Conservation (phyloP, 2,329 filamentous ascomycete species). For the Xylaria sp. region DNA sequence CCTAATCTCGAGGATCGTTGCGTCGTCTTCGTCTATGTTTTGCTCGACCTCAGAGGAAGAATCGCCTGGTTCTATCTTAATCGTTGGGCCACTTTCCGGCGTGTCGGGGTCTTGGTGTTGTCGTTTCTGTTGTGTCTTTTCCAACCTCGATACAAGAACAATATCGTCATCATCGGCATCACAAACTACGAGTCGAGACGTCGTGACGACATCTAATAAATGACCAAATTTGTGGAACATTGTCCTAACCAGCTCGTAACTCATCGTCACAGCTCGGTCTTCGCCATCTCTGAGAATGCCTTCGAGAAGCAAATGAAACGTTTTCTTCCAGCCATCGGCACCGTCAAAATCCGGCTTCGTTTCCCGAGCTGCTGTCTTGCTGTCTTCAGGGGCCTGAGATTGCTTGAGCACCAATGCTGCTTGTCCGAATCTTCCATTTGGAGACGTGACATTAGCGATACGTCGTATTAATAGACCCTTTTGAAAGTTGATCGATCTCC, state of each 20-base stretch:
- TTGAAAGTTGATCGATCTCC: conserved; percentile 57
- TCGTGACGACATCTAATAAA: conserved; percentile 63
- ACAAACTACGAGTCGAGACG: conserved; percentile 64
- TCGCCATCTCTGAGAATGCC: conserved; percentile 68
- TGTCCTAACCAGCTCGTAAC: conserved; percentile 64
- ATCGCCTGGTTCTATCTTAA: conserved; percentile 19
- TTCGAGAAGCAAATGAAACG: conserved; percentile 68
- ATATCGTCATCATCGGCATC: conserved; percentile 64
- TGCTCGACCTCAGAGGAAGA: conserved; percentile 2
- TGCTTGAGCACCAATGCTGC: conserved; percentile 52
- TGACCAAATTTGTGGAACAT: conserved; percentile 63
- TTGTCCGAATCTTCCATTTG: conserved; percentile 62
- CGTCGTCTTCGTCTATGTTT: conserved; percentile 23
- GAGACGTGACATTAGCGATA: conserved; percentile 58
- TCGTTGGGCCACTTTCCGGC: neutral
- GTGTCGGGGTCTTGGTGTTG: conserved; percentile 31
- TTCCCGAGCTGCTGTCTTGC: conserved; percentile 14
- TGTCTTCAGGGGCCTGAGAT: conserved; percentile 27
- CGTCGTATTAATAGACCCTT: conserved; percentile 58
- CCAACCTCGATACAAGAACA: conserved; percentile 55
- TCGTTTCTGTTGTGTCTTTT: conserved; percentile 23
- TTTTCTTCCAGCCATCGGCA: conserved; percentile 62
- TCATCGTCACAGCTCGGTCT: conserved; percentile 67
- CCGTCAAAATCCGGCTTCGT: conserved; percentile 41
- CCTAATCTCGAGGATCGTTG: conserved; percentile 53